A percentile compares a stretch with the other conserved stretches of the same genome.
Evolutionary conservation across 495 filamentous ascomycete species (phyloP).

Genomic region (Penicillium atrosanguineum): DNA sequence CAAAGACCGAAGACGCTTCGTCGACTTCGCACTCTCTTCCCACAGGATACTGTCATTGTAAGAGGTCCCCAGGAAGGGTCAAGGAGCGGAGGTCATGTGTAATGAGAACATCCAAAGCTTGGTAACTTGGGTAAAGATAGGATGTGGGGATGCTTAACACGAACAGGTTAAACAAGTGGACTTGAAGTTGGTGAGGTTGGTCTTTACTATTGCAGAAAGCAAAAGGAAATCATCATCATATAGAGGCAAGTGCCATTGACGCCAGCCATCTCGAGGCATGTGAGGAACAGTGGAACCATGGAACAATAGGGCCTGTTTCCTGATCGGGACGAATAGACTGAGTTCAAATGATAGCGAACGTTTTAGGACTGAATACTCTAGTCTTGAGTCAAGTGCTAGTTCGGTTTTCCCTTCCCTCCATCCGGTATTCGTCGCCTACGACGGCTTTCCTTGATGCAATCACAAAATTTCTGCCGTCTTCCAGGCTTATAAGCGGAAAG

Average conservation of each 20-base stretch:
- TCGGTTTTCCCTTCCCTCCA: too few relatives aligned
- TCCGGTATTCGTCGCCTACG: too few relatives aligned
- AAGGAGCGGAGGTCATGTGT: slow-evolving; percentile 9
- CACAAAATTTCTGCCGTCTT: too few relatives aligned
- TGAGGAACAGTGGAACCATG: too few relatives aligned
- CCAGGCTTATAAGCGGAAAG: too few relatives aligned
- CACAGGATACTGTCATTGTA: slow-evolving; percentile 21
- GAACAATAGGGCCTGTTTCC: too few relatives aligned
- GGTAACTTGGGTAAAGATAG: slow-evolving; percentile 9
- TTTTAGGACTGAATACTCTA: too few relatives aligned
- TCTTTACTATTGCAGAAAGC: neutral
- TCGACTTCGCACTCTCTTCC: slow-evolving; percentile 14
- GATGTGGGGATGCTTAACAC: neutral
- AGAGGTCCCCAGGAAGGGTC: neutral
- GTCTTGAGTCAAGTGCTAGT: too few relatives aligned
- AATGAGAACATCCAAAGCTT: neutral
- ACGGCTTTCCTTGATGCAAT: too few relatives aligned
- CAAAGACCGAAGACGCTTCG: slow-evolving; percentile 24
- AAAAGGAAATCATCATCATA: neutral
- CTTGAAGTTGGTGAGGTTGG: neutral
- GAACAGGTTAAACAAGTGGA: neutral
- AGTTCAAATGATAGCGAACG: too few relatives aligned
- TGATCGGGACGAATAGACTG: too few relatives aligned
- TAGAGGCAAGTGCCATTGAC: neutral
- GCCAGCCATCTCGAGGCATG: neutral